Conservation (phyloP, 768 basidiomycete species). For the Boletus insuetus region DNA sequence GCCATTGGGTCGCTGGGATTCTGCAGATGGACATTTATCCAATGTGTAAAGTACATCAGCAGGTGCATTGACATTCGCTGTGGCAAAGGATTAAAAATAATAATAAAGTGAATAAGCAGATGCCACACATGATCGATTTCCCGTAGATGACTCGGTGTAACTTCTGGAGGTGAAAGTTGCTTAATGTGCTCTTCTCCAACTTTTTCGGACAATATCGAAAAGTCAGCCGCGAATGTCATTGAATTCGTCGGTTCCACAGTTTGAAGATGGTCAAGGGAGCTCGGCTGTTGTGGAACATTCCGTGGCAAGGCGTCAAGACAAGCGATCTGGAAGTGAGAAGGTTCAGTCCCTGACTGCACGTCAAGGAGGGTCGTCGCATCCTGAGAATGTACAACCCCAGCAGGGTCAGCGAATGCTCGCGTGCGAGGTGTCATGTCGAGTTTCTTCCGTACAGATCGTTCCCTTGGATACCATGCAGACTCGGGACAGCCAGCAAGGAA, state of each 20-base stretch:
- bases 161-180: constrained; percentile 45
- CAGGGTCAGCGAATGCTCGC: constrained; percentile 38
- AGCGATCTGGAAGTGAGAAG: background rate
- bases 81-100: constrained; percentile 8
- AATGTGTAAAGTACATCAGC: constrained; percentile 81
- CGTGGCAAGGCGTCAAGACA: background rate
- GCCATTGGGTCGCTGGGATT: constrained; percentile 36
- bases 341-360: background rate
- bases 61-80: constrained; percentile 72
- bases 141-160: constrained; percentile 53
- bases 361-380: background rate
- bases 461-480: constrained; percentile 56
- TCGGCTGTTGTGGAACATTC: background rate
- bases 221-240: background rate
- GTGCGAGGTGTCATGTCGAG: constrained; percentile 20
- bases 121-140: constrained; percentile 65
- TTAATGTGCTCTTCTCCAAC: background rate
- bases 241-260: background rate
- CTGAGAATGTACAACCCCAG: background rate
- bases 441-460: constrained; percentile 13
- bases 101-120: background rate
- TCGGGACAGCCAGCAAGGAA: constrained; percentile 70
- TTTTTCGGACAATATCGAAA: background rate
- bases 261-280: background rate
- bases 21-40: constrained; percentile 66